Base-by-base conservation (phyloP, 2,329 filamentous ascomycete species). In the Ascochyta koolunga region DNA sequence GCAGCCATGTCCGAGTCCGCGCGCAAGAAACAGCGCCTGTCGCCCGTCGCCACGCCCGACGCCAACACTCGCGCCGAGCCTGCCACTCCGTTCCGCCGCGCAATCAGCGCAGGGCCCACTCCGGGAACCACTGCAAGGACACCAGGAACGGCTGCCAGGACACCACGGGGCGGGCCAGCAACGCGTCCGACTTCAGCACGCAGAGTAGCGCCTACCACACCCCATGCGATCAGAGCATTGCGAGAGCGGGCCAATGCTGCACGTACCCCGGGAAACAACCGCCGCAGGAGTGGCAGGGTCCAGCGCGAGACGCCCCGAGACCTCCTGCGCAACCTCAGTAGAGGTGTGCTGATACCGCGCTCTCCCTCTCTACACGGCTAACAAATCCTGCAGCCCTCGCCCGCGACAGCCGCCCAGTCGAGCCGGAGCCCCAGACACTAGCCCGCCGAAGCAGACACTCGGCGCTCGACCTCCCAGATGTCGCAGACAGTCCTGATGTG, bases 241-340 rank as follows among this genome's bases (percentile, higher is more conserved):
- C 79, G 83, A 67, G 79, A 82, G 61, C 80, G 82, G 43, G 74
- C 71, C 47, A 71, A 76, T 61, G 80, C 80, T 11, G 79, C 78
- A 5, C 78, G 78, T 58, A 83, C 81, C 2, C 80, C 82, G 18
- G 77, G 80, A 11, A 76, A 81, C 60, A 76, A 79, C 39, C 70
- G 81, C 49, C 76, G 79, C 56, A 66, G 72, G 56, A 83, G 81
- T 55, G 78, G 78, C 22, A 73, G 80, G 29, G 59, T 80, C 49
- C 78, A 82, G 62, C 71, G 82, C 35, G 82, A 84, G 65, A 84
- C 83, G 6, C 82, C 82, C 4, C 79, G 83, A 59, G 81, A 84
- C 62, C 77, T 82, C 22, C 65, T 85, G 46, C 75, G 78, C 41
- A 80, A 82, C 47, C 67, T 85, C 8, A 82, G 82, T 46, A 81